These are phyloP conservation scores for Globisporangium echinulatum DNA, from an alignment of 352 stramenopile species.

Conservation along the genomic window DNA sequence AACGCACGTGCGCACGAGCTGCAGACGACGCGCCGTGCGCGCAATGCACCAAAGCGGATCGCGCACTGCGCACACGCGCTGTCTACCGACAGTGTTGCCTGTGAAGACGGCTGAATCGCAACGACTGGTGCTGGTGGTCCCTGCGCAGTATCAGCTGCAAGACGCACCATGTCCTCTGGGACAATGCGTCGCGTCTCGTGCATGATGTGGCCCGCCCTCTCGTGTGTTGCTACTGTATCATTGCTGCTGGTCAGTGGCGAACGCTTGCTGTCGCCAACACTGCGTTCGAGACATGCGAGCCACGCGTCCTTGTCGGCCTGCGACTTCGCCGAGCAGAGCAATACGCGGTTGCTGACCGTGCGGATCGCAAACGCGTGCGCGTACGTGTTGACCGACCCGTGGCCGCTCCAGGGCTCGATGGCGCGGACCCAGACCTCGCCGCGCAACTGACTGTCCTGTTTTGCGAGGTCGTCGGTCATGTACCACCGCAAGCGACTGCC, in stretches of 20 bases:
- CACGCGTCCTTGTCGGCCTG: constrained; percentile 37
- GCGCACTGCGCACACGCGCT: constrained; percentile 39
- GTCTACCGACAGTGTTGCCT: constrained; percentile 3
- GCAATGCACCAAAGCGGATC: constrained; percentile 44
- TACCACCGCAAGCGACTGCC: constrained; percentile 64
- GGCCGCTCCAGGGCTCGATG: constrained; percentile 55
- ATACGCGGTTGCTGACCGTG: constrained; percentile 40
- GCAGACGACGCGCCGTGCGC: constrained; percentile 47
- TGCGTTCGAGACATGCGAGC: constrained; percentile 29
- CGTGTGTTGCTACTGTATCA: neutral
- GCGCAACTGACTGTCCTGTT: constrained; percentile 36
- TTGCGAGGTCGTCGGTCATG: constrained; percentile 44
- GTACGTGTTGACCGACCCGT: constrained; percentile 43
- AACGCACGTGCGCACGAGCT: constrained; percentile 49
- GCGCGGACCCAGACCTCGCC: constrained; percentile 56
- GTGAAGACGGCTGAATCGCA: neutral
- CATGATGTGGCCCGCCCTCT: neutral
- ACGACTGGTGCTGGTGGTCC: constrained; percentile 1
- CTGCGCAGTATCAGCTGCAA: neutral
- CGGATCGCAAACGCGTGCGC: constrained; percentile 57
- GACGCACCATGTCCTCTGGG: constrained; percentile 37
- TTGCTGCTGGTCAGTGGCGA: neutral
- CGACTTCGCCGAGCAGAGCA: constrained; percentile 54
- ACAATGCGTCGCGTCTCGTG: constrained; percentile 38
- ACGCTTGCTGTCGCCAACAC: constrained; percentile 16